These are phyloP conservation scores for Fibroporia radiculosa DNA, from an alignment of 768 basidiomycete genomes.

Conservation along the genomic window DNA sequence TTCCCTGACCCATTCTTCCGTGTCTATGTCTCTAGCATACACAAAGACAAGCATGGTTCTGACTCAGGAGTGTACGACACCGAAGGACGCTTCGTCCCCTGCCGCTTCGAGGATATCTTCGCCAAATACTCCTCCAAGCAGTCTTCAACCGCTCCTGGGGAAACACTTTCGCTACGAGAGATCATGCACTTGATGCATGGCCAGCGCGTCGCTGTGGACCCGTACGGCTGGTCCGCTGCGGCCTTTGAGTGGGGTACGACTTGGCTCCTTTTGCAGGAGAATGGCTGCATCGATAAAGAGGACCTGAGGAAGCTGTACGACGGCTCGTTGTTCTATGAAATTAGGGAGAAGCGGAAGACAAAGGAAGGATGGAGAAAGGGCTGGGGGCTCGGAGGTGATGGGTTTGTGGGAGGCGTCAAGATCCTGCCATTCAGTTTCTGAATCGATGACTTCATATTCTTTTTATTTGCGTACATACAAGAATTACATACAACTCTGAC, in stretches of 20 bases:
- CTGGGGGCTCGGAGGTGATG: background rate
- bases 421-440: too few species aligned
- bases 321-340: slow-evolving; percentile 30
- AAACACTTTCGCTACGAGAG: slow-evolving; percentile 21
- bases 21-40: slow-evolving; percentile 27
- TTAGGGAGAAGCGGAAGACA: too few species aligned
- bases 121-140: slow-evolving; percentile 25
- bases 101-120: slow-evolving; percentile 36
- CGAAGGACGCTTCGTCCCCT: slow-evolving; percentile 32
- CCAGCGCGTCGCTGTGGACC: slow-evolving; percentile 29
- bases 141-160: too few species aligned
- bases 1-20: slow-evolving; percentile 37
- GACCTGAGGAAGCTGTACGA: slow-evolving; percentile 35
- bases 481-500: too few species aligned
- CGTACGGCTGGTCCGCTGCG: slow-evolving; percentile 29
- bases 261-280: slow-evolving; percentile 29
- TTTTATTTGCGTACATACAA: too few species aligned
- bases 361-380: background rate
- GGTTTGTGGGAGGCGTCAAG: background rate
- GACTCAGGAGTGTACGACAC: slow-evolving; percentile 35
- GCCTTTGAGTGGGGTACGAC: slow-evolving; percentile 26
- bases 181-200: slow-evolving; percentile 26
- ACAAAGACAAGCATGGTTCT: slow-evolving; percentile 34
- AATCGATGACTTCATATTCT: too few species aligned
- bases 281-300: slow-evolving; percentile 33